Evolutionary conservation across 352 stramenopile genomes (phyloP), one percentile per base, ranked within the genome.

Genomic region (Globisporangium paroecandrum): DNA sequence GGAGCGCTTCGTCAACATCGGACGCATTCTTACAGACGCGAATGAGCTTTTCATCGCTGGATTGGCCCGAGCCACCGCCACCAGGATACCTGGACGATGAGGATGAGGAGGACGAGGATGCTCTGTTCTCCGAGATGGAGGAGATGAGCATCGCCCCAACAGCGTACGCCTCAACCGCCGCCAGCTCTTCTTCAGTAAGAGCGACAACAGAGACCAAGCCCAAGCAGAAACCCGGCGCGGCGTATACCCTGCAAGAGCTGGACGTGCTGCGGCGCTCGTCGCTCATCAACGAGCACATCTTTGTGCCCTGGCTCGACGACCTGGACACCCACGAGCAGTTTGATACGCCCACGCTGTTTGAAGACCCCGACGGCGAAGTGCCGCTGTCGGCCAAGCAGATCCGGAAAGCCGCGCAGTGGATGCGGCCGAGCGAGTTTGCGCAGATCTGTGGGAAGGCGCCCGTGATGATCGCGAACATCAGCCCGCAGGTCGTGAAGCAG

Each of bases 231-330:
- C 18, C 57, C 3, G 67, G 77, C 1, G 53, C 71, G 0, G 76
- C 68, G 7, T 94, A 94, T 71, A 85, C 84, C 0, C 58, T 63
- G 0, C 75, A 86, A 58, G 89, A 97, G 61, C 70, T 93, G 22
- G 81, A 93, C 49, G 87, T 97, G 43, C 74, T 97, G 29, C 81
- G 84, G 5, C 79, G 85, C 4, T 96, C 89, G 10, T 95, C 88
- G 4, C 73, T 77, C 61, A 95, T 97, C 67, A 96, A 97, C 65
- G 86, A 74, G 8, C 81, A 92, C 55, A 53, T 97, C 24, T 96
- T 95, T 63, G 75, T 93, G 12, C 89, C 89, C 29, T 97, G 87
- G 87, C 64, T 93, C 8, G 79, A 92, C 68, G 76, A 88, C 64
- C 54, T 90, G 13, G 83, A 93, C 60, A 58, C 74, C 0, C 68